A percentile compares a stretch with the other conserved stretches of the same genome.
These are phyloP conservation scores for Populus trichocarpa DNA, from an alignment of 441 rosid species.

Conservation along the genomic window DNA sequence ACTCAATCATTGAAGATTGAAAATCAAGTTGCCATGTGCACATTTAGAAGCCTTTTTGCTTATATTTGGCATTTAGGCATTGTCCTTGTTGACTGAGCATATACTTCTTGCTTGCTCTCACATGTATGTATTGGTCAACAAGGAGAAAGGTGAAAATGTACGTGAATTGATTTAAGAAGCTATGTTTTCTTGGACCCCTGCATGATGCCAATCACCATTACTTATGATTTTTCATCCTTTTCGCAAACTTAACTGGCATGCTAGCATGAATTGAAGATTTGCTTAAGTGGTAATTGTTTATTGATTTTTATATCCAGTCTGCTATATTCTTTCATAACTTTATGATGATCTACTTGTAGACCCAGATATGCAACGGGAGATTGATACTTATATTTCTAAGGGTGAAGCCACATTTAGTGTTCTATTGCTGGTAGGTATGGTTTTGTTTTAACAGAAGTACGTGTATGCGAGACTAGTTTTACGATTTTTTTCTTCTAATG, in stretches of 20 bases:
- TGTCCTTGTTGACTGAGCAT: background rate
- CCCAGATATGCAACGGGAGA: conserved; percentile 77
- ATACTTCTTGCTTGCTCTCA: background rate
- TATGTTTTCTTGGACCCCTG: background rate
- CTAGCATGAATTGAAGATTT: background rate
- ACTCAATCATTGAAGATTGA: background rate
- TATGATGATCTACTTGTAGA: conserved; percentile 43
- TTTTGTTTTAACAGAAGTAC: conserved; percentile 7
- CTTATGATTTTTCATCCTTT: background rate
- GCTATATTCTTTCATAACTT: conserved; percentile 3
- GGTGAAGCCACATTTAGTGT: conserved; percentile 71
- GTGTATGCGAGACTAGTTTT: background rate
- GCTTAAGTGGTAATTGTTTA: background rate
- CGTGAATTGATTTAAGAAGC: background rate
- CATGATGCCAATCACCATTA: background rate
- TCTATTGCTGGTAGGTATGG: conserved; percentile 57
- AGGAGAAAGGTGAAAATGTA: background rate
- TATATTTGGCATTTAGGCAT: background rate
- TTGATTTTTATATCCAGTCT: conserved; percentile 4
- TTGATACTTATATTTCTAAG: conserved; percentile 47
- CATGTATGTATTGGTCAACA: background rate
- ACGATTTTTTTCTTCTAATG: background rate
- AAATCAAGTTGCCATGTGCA: background rate
- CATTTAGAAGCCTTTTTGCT: background rate
- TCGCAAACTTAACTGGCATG: no score